Conservation (phyloP, 2,329 filamentous ascomycete genomes). For the Tolypocladium sp. region DNA sequence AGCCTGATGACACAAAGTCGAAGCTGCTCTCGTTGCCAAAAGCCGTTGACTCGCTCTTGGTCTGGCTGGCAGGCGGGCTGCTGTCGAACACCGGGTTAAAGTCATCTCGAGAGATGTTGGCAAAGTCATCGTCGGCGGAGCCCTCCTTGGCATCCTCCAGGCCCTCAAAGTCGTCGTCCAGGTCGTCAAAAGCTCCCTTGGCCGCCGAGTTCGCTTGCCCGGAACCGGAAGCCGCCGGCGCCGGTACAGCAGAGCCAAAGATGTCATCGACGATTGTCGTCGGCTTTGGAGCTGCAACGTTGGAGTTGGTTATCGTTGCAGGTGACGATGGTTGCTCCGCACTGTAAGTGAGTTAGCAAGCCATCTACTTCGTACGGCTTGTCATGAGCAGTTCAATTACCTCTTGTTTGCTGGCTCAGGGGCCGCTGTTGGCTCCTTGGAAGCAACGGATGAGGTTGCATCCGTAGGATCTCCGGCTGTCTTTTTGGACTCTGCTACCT, state of each 20-base stretch:
- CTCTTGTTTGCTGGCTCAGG: conserved; percentile 13
- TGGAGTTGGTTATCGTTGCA: conserved; percentile 16
- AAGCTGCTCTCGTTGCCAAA: conserved; percentile 49
- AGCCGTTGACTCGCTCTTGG: conserved; percentile 42
- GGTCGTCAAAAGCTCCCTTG: conserved; percentile 59
- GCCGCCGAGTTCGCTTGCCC: conserved; percentile 16
- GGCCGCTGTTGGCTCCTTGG: conserved; percentile 5
- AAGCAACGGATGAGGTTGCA: neutral
- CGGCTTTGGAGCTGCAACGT: conserved; percentile 14
- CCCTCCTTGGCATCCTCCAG: conserved; percentile 79
- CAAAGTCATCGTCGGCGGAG: conserved; percentile 70
- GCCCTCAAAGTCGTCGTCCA: conserved; percentile 74
- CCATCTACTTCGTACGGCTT: neutral
- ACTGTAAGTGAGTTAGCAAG: conserved; percentile 10
- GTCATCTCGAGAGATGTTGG: conserved; percentile 64
- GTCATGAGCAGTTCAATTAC: conserved; percentile 6
- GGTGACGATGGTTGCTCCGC: conserved; percentile 21
- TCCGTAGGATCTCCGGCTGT: neutral
- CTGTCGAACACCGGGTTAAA: conserved; percentile 80
- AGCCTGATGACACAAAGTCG: conserved; percentile 41
- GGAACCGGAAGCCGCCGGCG: conserved; percentile 13
- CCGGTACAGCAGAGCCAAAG: conserved; percentile 26
- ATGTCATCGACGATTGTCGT: conserved; percentile 29
- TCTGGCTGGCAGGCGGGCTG: conserved; percentile 44
- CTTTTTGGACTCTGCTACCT: conserved; percentile 9